Evolutionary conservation across 768 basidiomycete genomes (phyloP).

Genomic region (Boletus subcaerulescens): DNA sequence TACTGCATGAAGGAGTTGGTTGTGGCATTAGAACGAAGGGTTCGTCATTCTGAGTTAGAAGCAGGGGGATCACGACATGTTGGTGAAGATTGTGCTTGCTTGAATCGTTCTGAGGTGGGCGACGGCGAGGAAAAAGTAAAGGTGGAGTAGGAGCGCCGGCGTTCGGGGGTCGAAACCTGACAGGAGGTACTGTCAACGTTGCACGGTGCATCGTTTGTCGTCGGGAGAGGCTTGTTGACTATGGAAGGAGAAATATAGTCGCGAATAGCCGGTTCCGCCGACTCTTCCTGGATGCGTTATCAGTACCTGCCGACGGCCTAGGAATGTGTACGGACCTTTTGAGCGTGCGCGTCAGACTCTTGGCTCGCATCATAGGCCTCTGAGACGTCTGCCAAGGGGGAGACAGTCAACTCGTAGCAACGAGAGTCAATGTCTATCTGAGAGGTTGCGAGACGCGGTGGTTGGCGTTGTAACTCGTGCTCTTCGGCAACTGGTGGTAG

Average conservation of each 20-base stretch:
- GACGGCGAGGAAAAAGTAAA: slow-evolving; percentile 81
- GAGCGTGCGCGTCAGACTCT: slow-evolving; percentile 40
- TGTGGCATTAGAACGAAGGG: neutral
- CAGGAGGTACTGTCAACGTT: slow-evolving; percentile 52
- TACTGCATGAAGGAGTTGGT: neutral
- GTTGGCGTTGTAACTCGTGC: slow-evolving; percentile 32
- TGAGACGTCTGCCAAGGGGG: slow-evolving; percentile 74
- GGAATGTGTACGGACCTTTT: slow-evolving; percentile 43
- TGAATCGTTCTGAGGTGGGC: slow-evolving; percentile 54
- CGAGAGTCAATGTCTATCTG: slow-evolving; percentile 66
- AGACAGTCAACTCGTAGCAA: slow-evolving; percentile 77
- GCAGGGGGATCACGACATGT: slow-evolving; percentile 22
- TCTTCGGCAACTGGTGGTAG: slow-evolving; percentile 62
- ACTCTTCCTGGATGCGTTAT: slow-evolving; percentile 41
- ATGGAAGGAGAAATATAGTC: slow-evolving; percentile 44
- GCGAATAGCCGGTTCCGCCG: slow-evolving; percentile 54
- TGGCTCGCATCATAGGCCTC: slow-evolving; percentile 58
- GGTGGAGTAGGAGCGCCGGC: slow-evolving; percentile 65
- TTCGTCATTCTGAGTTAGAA: slow-evolving; percentile 21
- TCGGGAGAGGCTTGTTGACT: slow-evolving; percentile 25
- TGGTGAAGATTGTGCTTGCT: slow-evolving; percentile 37
- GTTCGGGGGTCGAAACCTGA: slow-evolving; percentile 72
- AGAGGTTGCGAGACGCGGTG: slow-evolving; percentile 29
- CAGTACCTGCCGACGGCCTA: neutral
- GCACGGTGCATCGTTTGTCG: slow-evolving; percentile 29